phyloP scores from a whole-genome alignment of 2,329 filamentous ascomycete species.

The Mariannaea sp. region DNA sequence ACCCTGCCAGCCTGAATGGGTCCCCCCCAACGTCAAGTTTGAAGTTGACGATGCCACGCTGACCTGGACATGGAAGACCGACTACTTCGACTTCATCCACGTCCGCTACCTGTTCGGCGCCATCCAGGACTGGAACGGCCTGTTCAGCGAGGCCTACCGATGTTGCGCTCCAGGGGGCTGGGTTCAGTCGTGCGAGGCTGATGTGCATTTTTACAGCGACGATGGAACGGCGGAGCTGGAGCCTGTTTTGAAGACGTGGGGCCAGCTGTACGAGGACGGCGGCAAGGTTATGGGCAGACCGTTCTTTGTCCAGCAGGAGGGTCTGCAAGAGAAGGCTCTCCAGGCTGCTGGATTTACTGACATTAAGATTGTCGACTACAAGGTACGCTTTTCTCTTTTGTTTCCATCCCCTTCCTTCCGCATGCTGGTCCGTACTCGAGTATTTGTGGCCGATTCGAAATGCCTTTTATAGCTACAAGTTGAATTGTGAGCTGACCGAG shows the following conservation, averaged over 20 bases:
- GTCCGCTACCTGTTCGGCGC: constrained; percentile 31
- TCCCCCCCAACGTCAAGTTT: constrained; percentile 31
- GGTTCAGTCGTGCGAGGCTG: constrained; percentile 27
- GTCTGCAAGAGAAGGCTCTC: constrained; percentile 20
- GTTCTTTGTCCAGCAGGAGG: constrained; percentile 22
- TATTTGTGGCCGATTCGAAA: too few species aligned
- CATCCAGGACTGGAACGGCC: constrained; percentile 22
- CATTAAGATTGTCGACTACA: constrained; percentile 27
- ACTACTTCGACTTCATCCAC: constrained; percentile 27
- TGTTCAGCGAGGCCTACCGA: constrained; percentile 27
- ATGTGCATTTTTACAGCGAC: constrained; percentile 22
- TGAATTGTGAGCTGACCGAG: too few species aligned
- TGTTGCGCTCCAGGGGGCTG: constrained; percentile 29
- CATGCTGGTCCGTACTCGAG: too few species aligned
- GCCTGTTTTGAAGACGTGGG: constrained; percentile 12
- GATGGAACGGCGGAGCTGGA: constrained; percentile 23
- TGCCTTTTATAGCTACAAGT: too few species aligned
- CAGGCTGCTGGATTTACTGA: constrained; percentile 26
- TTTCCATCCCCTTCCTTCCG: too few species aligned
- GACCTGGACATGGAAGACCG: constrained; percentile 24
- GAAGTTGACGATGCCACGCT: constrained; percentile 28
- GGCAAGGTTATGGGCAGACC: constrained; percentile 11
- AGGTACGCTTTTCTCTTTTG: constrained; percentile 1
- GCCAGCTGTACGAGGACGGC: constrained; percentile 24
- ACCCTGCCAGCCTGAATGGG: constrained; percentile 27